Conservation (phyloP, 352 stramenopile species). For the Phytopythium chamaehyphon region DNA sequence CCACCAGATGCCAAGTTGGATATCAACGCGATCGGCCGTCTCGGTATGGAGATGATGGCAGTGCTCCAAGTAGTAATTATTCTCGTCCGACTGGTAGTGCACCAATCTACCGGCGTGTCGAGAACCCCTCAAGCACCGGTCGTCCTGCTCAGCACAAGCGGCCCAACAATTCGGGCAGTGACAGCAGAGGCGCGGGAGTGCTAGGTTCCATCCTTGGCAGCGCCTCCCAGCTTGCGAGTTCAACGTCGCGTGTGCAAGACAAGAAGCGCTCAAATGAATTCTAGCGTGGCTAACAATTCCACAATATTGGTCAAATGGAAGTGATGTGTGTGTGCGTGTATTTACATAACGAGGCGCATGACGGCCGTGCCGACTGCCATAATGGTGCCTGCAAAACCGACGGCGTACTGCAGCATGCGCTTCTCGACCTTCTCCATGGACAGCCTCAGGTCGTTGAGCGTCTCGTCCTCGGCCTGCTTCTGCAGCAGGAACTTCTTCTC, state of each 20-base stretch:
- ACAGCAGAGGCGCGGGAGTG: conserved; percentile 27
- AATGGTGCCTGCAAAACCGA: conserved; percentile 85
- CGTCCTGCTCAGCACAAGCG: conserved; percentile 1
- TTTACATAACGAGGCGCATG: conserved; percentile 67
- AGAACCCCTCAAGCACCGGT: not conserved
- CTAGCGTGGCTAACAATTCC: conserved; percentile 2
- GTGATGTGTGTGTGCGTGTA: not conserved
- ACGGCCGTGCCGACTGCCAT: conserved; percentile 80
- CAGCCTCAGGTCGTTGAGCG: conserved; percentile 78
- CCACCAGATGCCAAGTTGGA: not conserved
- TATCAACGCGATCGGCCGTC: conserved; percentile 4
- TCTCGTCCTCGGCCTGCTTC: conserved; percentile 86
- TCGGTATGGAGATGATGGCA: conserved; percentile 10
- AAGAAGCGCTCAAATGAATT: conserved; percentile 47
- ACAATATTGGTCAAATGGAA: too few species aligned
- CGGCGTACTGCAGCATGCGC: conserved; percentile 84
- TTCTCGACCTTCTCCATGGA: conserved; percentile 90
- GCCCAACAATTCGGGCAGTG: conserved; percentile 5
- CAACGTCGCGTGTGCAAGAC: conserved; percentile 63
- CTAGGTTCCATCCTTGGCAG: conserved; percentile 66
- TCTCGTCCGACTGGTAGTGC: not conserved
- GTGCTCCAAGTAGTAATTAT: not conserved
- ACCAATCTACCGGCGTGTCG: not conserved
- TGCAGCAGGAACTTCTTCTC: conserved; percentile 89
- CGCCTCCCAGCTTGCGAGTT: conserved; percentile 49